Conservation (phyloP, 805 yeast species). For the Helenozyma baotianmanensis region DNA sequence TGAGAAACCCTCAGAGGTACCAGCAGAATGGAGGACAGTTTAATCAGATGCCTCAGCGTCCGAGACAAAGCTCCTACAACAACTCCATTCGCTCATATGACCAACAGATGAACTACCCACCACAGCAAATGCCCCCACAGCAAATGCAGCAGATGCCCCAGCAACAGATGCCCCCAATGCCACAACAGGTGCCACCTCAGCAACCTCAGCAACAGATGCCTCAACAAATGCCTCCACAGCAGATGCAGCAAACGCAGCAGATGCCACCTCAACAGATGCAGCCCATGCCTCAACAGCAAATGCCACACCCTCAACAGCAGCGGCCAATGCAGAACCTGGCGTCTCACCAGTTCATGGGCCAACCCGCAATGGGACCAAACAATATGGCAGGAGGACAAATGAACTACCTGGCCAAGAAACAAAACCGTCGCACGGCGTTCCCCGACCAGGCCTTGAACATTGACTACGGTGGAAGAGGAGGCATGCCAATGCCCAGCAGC, state of each 20-base stretch:
- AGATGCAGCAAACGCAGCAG: constrained; percentile 3
- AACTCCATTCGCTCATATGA: constrained; percentile 9
- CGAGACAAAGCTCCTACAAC: constrained; percentile 15
- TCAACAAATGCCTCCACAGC: constrained; percentile 6
- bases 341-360: constrained; percentile 6
- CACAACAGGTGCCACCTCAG: constrained; percentile 19
- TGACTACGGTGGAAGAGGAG: constrained; percentile 45
- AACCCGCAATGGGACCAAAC: constrained; percentile 4
- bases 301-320: constrained; percentile 10
- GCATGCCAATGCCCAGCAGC: constrained; percentile 37
- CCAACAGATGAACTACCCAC: constrained; percentile 4
- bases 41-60: constrained; percentile 1
- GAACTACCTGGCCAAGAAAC: constrained; percentile 22
- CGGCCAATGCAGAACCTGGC: constrained; percentile 3
- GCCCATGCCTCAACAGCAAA: constrained; percentile 17
- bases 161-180: constrained; percentile 2
- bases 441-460: constrained; percentile 29
- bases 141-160: constrained; percentile 7
- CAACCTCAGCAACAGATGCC: constrained; percentile 14
- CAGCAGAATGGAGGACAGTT: constrained; percentile 16
- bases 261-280: constrained; percentile 7
- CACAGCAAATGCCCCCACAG: constrained; percentile 4
- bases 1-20: constrained; percentile 19
- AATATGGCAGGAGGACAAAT: not conserved
- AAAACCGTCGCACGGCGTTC: constrained; percentile 33